Conservation (phyloP, 768 basidiomycete genomes). For the Tylopilus balloui region DNA sequence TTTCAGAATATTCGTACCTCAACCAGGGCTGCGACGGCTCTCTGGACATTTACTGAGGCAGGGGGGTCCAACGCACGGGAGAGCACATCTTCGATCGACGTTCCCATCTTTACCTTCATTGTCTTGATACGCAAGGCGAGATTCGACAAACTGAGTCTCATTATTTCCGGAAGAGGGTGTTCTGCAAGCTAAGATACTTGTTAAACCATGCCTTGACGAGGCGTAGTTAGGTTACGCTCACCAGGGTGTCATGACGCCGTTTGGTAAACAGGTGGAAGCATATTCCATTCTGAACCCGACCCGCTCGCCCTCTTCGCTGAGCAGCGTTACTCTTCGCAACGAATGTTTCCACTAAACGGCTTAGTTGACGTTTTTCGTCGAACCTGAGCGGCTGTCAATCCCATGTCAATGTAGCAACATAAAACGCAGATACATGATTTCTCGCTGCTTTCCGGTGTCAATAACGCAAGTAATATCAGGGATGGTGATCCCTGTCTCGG, state of each 20-base stretch:
- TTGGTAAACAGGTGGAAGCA: conserved; percentile 97
- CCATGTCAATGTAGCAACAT: not conserved
- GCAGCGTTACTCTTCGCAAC: conserved; percentile 89
- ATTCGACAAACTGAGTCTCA: conserved; percentile 87
- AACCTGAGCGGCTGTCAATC: conserved; percentile 47
- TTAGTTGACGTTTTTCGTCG: conserved; percentile 96
- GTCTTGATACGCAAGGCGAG: conserved; percentile 90
- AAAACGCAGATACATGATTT: conserved; percentile 63
- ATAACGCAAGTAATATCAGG: conserved; percentile 97
- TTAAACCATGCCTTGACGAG: not conserved
- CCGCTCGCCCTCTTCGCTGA: conserved; percentile 85
- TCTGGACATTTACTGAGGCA: conserved; percentile 75
- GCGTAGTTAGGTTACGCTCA: conserved; percentile 23
- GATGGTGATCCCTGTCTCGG: conserved; percentile 97
- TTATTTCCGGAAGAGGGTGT: conserved; percentile 92
- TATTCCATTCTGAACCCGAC: conserved; percentile 82
- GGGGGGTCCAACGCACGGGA: conserved; percentile 89
- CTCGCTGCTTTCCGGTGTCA: conserved; percentile 88
- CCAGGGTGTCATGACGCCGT: conserved; percentile 75
- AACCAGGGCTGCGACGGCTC: conserved; percentile 86
- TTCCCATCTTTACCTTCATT: conserved; percentile 81
- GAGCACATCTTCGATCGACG: conserved; percentile 86
- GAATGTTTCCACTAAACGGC: conserved; percentile 85
- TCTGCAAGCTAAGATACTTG: conserved; percentile 63
- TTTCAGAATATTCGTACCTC: conserved; percentile 48